Evolutionary conservation across 2,329 filamentous ascomycete species (phyloP).

Genomic region (Myrmaecium sp.): DNA sequence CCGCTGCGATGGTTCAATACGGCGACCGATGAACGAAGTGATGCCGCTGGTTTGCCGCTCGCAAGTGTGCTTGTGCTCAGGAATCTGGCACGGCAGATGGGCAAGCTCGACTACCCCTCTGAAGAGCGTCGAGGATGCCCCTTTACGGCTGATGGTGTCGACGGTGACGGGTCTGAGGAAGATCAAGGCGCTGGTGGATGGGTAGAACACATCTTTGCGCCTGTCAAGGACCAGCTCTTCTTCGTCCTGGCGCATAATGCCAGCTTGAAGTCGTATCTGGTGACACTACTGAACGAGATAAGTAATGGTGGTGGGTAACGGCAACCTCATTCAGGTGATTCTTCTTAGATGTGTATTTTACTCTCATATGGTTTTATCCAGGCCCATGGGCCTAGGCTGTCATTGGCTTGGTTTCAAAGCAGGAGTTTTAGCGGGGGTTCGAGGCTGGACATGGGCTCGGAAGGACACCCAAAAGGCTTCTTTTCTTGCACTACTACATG

Average conservation of each 20-base stretch:
- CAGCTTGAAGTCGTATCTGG: slow-evolving; percentile 22
- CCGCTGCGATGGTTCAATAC: slow-evolving; percentile 31
- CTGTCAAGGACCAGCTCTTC: slow-evolving; percentile 45
- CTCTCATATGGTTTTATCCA: too few species aligned
- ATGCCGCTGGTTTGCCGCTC: slow-evolving; percentile 63
- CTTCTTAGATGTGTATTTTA: too few species aligned
- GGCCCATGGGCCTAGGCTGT: too few species aligned
- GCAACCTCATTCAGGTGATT: too few species aligned
- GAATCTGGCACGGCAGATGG: slow-evolving; percentile 46
- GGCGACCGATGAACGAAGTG: slow-evolving; percentile 29
- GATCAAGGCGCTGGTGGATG: slow-evolving; percentile 37
- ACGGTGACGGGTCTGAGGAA: slow-evolving; percentile 34
- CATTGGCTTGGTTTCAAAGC: too few species aligned
- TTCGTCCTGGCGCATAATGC: slow-evolving; percentile 54
- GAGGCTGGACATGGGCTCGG: too few species aligned
- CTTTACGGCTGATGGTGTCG: slow-evolving; percentile 6
- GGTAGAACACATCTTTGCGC: slow-evolving; percentile 52
- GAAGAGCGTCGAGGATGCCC: not conserved
- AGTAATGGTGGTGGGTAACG: slow-evolving; percentile 2
- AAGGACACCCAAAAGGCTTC: too few species aligned
- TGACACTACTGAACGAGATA: slow-evolving; percentile 16
- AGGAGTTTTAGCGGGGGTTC: too few species aligned
- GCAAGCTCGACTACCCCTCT: slow-evolving; percentile 17
- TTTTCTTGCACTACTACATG: too few species aligned
- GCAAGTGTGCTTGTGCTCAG: slow-evolving; percentile 61